These are phyloP conservation scores for Melaleuca quinquenervia DNA, from an alignment of 345 rosid genomes.

Conservation along the genomic window DNA sequence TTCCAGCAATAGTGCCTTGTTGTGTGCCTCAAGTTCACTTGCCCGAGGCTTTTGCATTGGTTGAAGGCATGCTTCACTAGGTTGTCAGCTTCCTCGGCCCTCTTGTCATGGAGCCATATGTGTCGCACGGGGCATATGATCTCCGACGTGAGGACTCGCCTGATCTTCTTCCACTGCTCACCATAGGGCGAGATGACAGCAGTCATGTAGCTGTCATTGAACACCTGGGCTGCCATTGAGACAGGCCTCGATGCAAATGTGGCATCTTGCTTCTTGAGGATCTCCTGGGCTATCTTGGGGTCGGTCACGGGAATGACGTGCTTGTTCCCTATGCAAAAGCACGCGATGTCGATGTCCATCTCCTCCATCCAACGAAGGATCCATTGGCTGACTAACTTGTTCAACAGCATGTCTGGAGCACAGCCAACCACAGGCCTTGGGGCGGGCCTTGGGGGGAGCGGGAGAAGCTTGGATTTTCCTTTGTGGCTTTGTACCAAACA, in stretches of 20 bases:
- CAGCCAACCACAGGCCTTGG: constrained; percentile 35
- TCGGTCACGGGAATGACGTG: constrained; percentile 27
- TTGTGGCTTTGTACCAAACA: too few relatives aligned
- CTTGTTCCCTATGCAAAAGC: constrained; percentile 22
- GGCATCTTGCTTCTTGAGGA: constrained; percentile 28
- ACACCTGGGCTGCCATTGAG: constrained; percentile 6
- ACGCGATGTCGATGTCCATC: constrained; percentile 23
- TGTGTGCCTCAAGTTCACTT: neutral
- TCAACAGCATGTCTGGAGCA: constrained; percentile 13
- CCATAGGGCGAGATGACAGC: constrained; percentile 19
- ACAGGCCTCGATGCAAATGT: constrained; percentile 26
- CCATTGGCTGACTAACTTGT: constrained; percentile 28
- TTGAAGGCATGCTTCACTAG: constrained; percentile 18
- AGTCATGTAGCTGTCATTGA: constrained; percentile 19
- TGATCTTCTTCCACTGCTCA: constrained; percentile 45
- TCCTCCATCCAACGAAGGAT: constrained; percentile 24
- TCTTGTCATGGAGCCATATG: neutral
- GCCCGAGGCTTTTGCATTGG: neutral
- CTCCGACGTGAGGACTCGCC: constrained; percentile 9
- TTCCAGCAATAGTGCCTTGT: constrained; percentile 9
- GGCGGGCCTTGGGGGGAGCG: constrained; percentile 23
- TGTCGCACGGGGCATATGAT: constrained; percentile 11
- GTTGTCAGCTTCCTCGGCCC: constrained; percentile 35
- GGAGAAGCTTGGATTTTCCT: neutral
- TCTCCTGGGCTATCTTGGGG: constrained; percentile 21